These are phyloP conservation scores for Platanthera guangdongensis DNA, from an alignment of 106 monocot genomes.

Conservation along the genomic window DNA sequence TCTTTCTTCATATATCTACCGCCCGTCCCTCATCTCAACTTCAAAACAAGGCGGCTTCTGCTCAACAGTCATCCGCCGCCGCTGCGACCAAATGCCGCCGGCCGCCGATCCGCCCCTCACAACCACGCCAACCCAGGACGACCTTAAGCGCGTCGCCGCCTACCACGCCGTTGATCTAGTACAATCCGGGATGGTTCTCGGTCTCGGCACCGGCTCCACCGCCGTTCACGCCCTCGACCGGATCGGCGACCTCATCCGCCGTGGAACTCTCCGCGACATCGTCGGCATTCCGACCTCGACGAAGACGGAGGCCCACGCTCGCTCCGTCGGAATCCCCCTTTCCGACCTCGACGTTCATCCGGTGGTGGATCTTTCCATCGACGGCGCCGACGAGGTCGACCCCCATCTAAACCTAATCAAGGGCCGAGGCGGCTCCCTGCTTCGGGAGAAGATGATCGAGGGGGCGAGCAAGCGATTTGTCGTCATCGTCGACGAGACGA, in stretches of 20 bases:
- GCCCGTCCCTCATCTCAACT: background rate
- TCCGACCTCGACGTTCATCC: constrained; percentile 44
- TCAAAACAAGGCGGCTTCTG: background rate
- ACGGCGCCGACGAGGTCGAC: constrained; percentile 91
- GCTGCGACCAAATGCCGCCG: background rate
- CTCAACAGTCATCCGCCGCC: background rate
- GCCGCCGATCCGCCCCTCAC: background rate
- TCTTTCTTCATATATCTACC: background rate
- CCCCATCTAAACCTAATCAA: constrained; percentile 74
- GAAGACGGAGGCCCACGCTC: constrained; percentile 60
- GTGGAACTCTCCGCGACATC: constrained; percentile 37
- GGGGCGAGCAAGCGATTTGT: constrained; percentile 49
- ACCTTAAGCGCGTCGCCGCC: constrained; percentile 68
- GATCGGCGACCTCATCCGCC: constrained; percentile 62
- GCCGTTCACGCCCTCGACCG: constrained; percentile 70
- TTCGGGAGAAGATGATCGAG: constrained; percentile 97
- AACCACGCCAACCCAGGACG: constrained; percentile 38
- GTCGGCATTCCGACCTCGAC: constrained; percentile 77
- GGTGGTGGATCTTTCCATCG: constrained; percentile 70
- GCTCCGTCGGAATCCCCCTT: constrained; percentile 49
- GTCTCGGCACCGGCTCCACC: constrained; percentile 90
- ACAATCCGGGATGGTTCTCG: constrained; percentile 67
- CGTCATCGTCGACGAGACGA: constrained; percentile 83
- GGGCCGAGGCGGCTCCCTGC: constrained; percentile 76
- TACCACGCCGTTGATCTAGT: constrained; percentile 65